A percentile compares a stretch with the other conserved stretches of the same genome.
Evolutionary conservation across 2,329 filamentous ascomycete genomes (phyloP).

Genomic region (Talaromyces marneffei): DNA sequence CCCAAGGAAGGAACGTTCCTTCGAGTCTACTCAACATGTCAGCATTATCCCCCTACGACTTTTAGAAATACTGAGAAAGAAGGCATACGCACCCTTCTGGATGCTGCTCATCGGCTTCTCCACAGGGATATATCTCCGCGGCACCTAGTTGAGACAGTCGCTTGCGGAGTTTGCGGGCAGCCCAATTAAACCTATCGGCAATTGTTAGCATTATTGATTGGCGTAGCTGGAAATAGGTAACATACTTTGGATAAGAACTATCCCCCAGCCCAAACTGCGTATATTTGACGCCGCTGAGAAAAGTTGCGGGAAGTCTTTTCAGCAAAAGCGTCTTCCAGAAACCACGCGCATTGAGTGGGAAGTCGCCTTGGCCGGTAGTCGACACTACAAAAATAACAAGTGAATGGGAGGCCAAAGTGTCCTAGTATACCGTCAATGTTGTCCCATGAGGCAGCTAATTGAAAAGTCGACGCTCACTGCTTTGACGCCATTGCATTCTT

Average conservation of each 20-base stretch:
- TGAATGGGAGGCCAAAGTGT: conserved; percentile 30
- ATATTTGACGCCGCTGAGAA: conserved; percentile 64
- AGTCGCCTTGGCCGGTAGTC: conserved; percentile 90
- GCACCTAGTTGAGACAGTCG: conserved; percentile 80
- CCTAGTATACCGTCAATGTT: conserved; percentile 20
- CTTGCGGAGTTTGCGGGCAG: conserved; percentile 79
- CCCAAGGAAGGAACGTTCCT: conserved; percentile 75
- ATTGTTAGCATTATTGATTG: neutral
- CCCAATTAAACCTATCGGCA: conserved; percentile 74
- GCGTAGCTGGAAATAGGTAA: neutral
- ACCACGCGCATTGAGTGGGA: conserved; percentile 71
- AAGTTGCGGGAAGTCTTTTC: conserved; percentile 67
- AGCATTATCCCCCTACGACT: neutral
- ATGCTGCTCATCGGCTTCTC: conserved; percentile 90
- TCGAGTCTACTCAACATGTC: conserved; percentile 56
- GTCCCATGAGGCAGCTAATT: no score
- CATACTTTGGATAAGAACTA: conserved; percentile 84
- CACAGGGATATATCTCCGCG: conserved; percentile 65
- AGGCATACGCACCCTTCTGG: conserved; percentile 67
- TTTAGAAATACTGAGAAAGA: neutral
- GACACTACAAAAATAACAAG: conserved; percentile 68
- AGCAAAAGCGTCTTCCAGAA: conserved; percentile 85
- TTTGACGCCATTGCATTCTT: conserved; percentile 69
- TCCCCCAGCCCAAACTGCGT: conserved; percentile 89
- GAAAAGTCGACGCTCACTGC: conserved; percentile 49